Base-by-base conservation (phyloP, 306 rosid genomes). In the Sphenostylis stenocarpa region DNA sequence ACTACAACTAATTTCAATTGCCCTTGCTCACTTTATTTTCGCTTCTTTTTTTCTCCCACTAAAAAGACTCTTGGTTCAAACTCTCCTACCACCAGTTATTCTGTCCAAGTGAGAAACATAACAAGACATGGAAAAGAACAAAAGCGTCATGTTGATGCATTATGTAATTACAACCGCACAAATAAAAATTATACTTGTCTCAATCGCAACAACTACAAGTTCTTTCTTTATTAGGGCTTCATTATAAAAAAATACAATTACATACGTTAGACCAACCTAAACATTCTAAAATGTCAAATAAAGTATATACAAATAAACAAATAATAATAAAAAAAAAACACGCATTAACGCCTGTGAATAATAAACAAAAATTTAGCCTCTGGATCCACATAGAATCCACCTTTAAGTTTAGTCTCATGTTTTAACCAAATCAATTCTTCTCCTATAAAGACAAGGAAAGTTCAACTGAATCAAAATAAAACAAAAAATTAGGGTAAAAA, bases 381-480 rank as follows among this genome's bases (percentile, higher is more conserved):
- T 1, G 96, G 97, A 44, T 92, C 96, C 21, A 94, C 98, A 84
- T 94, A 94, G 69, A 92, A 94, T 33, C 98, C 97, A 53, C 98
- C 98, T 56, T 90, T 90, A 83, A 90, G 83, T 86, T 88, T 92
- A 0, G 98, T 97, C 83, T 94, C 98, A 13, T 94, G 97, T 52
- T 94, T 94, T 77, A 94, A 71, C 7, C 70, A 60, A 43, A 94
- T 86, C 84, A 91, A 33, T 62, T 88, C 62, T 84, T 88, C 0
- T 90, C 97, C 96, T 93, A 43, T 6, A 80, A 6, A 1, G n/a
- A n/a, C n/a, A 29, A 24, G 0, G 12, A 56, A 28, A 10, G 24
- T 5, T 28, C 26, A 0, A 7, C 4, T 1, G 1, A 31, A 33
- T 13, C 1, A 34, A 4, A 24, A 41, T 5, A 2, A 6, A 31